phyloP scores from a whole-genome alignment of 305 asterid genomes.

The Fraxinus dipetala region DNA sequence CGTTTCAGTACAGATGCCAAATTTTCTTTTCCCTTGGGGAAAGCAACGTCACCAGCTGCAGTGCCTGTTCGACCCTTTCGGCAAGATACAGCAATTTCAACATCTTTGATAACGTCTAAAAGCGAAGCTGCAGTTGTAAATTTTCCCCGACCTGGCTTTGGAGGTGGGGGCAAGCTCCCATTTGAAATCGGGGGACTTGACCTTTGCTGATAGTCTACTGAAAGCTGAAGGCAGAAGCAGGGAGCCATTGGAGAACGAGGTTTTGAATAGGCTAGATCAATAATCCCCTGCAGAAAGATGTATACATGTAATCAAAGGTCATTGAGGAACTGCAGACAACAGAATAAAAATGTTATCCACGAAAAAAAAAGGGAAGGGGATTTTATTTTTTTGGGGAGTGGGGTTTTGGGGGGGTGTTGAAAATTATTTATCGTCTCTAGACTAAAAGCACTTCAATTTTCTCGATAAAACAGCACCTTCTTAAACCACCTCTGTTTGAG shows the following conservation, averaged over 20 bases:
- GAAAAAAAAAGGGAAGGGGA: not conserved
- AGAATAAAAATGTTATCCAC: not conserved
- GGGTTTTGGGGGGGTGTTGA: no score
- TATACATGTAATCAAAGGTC: not conserved
- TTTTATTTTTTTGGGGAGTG: no score
- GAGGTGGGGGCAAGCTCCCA: conserved; percentile 67
- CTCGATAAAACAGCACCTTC: not conserved
- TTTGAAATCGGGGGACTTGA: conserved; percentile 46
- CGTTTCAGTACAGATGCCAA: conserved; percentile 85
- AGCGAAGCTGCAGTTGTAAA: conserved; percentile 73
- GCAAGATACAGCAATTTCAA: conserved; percentile 70
- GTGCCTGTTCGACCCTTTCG: conserved; percentile 95
- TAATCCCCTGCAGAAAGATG: conserved; percentile 57
- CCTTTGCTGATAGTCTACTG: conserved; percentile 63
- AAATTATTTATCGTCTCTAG: not conserved
- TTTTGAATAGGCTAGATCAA: conserved; percentile 71
- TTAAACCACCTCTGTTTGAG: not conserved
- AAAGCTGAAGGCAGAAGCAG: conserved; percentile 91
- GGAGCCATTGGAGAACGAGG: conserved; percentile 62
- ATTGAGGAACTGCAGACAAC: not conserved
- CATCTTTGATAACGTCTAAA: conserved; percentile 66
- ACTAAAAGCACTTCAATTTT: not conserved
- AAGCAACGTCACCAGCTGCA: conserved; percentile 97
- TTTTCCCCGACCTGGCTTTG: conserved; percentile 70
- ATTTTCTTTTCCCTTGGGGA: conserved; percentile 86